Percentiles rank a stretch among this genome's conserved stretches.
phyloP scores from a whole-genome alignment of 1,139 yeast genomes.

The Insectozyma bohioensis region DNA sequence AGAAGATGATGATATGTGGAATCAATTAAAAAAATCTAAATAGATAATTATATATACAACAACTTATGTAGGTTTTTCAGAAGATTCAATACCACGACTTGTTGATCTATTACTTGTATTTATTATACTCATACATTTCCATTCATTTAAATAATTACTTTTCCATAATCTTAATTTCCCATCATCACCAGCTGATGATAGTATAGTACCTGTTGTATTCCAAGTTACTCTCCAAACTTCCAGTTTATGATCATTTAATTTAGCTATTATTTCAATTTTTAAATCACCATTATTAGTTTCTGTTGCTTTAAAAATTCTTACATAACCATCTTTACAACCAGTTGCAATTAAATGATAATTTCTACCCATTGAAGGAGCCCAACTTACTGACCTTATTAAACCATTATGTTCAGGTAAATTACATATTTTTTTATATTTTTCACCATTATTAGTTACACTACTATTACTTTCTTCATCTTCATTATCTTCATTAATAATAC shows the following conservation, averaged over 20 bases:
- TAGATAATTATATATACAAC: constrained; percentile 13
- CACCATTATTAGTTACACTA: constrained; percentile 3
- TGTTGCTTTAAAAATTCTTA: constrained; percentile 75
- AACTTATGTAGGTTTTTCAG: no score
- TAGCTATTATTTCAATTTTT: constrained; percentile 37
- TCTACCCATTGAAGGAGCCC: constrained; percentile 98
- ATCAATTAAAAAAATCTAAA: constrained; percentile 28
- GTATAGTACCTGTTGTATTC: constrained; percentile 90
- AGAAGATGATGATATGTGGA: constrained; percentile 40
- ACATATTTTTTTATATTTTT: constrained; percentile 34
- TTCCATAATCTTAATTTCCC: constrained; percentile 93
- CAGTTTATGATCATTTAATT: constrained; percentile 69
- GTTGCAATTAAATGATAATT: constrained; percentile 88
- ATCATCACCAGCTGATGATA: constrained; percentile 94
- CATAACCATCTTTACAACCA: constrained; percentile 92
- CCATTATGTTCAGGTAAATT: constrained; percentile 77
- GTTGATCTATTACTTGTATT: constrained; percentile 55
- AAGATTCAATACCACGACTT: constrained; percentile 20
- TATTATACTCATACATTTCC: constrained; percentile 89
- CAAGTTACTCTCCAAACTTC: constrained; percentile 97
- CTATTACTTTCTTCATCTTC: constrained; percentile 14
- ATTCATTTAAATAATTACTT: constrained; percentile 78
- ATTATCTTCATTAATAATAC: constrained; percentile 12
- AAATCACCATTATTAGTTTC: constrained; percentile 37
- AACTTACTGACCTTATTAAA: constrained; percentile 81